Evolutionary conservation across 1,284 basidiomycete genomes (phyloP).

Genomic region (Chiua sp.): DNA sequence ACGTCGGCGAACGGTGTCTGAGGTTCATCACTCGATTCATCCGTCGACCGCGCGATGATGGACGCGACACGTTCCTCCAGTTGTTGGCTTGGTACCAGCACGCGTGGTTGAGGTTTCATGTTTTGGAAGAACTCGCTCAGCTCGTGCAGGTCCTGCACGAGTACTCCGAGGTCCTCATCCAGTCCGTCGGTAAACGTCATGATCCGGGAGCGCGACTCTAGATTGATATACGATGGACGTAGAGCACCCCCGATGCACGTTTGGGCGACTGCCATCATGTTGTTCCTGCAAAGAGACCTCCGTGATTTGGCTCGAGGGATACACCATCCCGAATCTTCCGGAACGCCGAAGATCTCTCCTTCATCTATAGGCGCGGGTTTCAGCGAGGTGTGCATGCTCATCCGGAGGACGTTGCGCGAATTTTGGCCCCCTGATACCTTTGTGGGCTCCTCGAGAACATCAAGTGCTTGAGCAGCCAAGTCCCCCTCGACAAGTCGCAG

Average conservation of each 20-base stretch:
- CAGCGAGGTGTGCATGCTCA: conserved; percentile 75
- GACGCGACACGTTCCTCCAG: conserved; percentile 79
- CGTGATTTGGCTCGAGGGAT: conserved; percentile 70
- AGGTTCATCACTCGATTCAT: conserved; percentile 58
- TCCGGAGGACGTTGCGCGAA: conserved; percentile 85
- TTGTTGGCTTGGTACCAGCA: conserved; percentile 55
- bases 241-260: conserved; percentile 77
- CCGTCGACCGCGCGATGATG: conserved; percentile 77
- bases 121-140: conserved; percentile 88
- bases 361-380: conserved; percentile 52
- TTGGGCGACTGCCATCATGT: conserved; percentile 85
- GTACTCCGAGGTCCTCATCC: conserved; percentile 78
- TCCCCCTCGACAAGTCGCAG: conserved; percentile 87
- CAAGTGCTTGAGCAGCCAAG: conserved; percentile 84
- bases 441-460: conserved; percentile 91
- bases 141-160: conserved; percentile 88
- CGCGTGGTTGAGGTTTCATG: conserved; percentile 33
- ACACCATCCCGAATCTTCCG: conserved; percentile 86
- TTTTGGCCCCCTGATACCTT: conserved; percentile 77
- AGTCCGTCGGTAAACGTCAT: conserved; percentile 38
- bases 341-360: conserved; percentile 80
- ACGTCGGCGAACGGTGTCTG: conserved; percentile 81
- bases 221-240: conserved; percentile 75
- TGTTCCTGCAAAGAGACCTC: conserved; percentile 70
- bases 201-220: conserved; percentile 59